These are phyloP conservation scores for Triticum timopheevii DNA, from an alignment of 176 grass and related monocot genomes.

Conservation along the genomic window DNA sequence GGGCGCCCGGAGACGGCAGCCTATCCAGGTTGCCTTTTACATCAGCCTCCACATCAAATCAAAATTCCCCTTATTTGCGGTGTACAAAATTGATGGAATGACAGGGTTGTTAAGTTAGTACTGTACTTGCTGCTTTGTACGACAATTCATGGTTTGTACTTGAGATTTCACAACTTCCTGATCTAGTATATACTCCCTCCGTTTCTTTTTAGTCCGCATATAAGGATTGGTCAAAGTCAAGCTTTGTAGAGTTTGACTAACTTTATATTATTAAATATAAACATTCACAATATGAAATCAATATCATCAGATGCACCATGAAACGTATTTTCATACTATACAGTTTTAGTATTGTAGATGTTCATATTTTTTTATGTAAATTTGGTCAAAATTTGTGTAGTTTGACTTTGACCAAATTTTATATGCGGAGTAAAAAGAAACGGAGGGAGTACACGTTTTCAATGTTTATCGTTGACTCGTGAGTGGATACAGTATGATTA, in stretches of 20 bases:
- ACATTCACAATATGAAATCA: too few species aligned
- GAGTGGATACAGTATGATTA: not conserved
- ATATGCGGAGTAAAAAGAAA: too few species aligned
- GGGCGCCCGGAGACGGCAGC: constrained; percentile 33
- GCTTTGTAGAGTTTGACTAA: too few species aligned
- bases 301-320: too few species aligned
- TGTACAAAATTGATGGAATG: not conserved
- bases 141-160: not conserved
- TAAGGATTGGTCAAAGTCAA: too few species aligned
- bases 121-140: not conserved
- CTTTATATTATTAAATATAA: too few species aligned
- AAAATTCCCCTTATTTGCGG: not conserved
- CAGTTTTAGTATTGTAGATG: too few species aligned
- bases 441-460: not conserved
- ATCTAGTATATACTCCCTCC: not conserved
- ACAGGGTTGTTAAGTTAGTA: constrained; percentile 10
- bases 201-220: too few species aligned
- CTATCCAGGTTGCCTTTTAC: constrained; percentile 30
- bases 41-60: not conserved
- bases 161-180: not conserved
- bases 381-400: too few species aligned
- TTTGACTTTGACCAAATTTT: too few species aligned
- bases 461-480: not conserved
- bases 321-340: too few species aligned
- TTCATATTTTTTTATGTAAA: too few species aligned